phyloP scores from a whole-genome alignment of 2,329 filamentous ascomycete species.

The Arthrobotrys iridis region DNA sequence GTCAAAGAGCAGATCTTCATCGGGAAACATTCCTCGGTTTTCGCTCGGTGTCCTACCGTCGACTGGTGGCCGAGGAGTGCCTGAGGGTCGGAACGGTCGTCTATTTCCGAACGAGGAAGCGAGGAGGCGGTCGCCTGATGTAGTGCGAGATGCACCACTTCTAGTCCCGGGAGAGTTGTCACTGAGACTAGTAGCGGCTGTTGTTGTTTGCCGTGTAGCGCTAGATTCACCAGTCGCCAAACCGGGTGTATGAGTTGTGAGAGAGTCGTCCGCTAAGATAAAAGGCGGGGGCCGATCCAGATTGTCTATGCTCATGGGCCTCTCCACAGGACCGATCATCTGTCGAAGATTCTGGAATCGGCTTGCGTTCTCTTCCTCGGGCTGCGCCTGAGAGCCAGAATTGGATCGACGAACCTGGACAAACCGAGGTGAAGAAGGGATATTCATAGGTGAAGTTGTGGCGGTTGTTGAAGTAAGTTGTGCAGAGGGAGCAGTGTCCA shows the following conservation, averaged over 20 bases:
- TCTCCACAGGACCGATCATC: slow-evolving; percentile 51
- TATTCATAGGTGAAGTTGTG: slow-evolving; percentile 58
- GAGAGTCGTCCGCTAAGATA: slow-evolving; percentile 55
- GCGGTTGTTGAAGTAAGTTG: slow-evolving; percentile 48
- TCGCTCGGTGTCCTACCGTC: slow-evolving; percentile 56
- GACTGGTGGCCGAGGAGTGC: slow-evolving; percentile 26
- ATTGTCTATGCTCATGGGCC: slow-evolving; percentile 55
- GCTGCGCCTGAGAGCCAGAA: slow-evolving; percentile 55
- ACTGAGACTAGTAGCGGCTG: slow-evolving; percentile 22
- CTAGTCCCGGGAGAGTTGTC: slow-evolving; percentile 21
- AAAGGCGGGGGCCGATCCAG: slow-evolving; percentile 53
- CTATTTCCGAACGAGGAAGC: slow-evolving; percentile 36
- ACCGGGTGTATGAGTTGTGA: slow-evolving; percentile 54
- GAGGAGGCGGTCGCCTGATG: slow-evolving; percentile 36
- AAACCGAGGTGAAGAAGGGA: slow-evolving; percentile 57
- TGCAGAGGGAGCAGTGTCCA: slow-evolving; percentile 3
- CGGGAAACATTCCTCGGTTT: slow-evolving; percentile 53
- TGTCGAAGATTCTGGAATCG: slow-evolving; percentile 49
- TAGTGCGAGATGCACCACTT: slow-evolving; percentile 12
- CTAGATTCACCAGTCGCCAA: slow-evolving; percentile 53
- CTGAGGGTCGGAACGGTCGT: slow-evolving; percentile 36
- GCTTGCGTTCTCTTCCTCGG: slow-evolving; percentile 37
- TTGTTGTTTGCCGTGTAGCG: slow-evolving; percentile 28
- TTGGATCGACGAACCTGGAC: slow-evolving; percentile 56
- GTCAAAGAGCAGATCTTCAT: slow-evolving; percentile 58